These are phyloP conservation scores for Aspergillus sp. DNA, from an alignment of 2,329 filamentous ascomycete species.

Conservation along the genomic window DNA sequence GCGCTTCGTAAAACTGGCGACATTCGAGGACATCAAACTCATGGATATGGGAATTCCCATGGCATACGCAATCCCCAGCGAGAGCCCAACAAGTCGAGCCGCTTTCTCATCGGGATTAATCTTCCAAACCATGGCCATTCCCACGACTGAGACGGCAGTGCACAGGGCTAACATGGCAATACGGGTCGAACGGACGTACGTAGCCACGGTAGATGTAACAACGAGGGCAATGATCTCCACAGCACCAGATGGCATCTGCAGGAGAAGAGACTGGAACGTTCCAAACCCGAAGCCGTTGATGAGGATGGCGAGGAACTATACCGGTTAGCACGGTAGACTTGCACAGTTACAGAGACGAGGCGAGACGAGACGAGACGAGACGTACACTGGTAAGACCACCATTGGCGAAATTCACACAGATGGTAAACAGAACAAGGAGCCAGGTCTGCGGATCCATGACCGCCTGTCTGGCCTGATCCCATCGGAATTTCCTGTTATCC, in stretches of 20 bases:
- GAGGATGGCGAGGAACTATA: slow-evolving; percentile 34
- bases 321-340: too few relatives aligned
- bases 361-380: not conserved
- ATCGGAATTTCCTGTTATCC: slow-evolving; percentile 47
- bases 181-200: slow-evolving; percentile 26
- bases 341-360: too few relatives aligned
- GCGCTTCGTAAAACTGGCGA: slow-evolving; percentile 38
- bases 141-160: slow-evolving; percentile 27
- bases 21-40: slow-evolving; percentile 36
- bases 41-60: slow-evolving; percentile 36
- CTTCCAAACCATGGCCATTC: slow-evolving; percentile 35
- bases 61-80: slow-evolving; percentile 33
- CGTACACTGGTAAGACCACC: slow-evolving; percentile 33
- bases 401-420: slow-evolving; percentile 35
- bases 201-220: slow-evolving; percentile 28
- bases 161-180: slow-evolving; percentile 37
- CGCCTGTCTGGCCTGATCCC: slow-evolving; percentile 40
- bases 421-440: slow-evolving; percentile 32
- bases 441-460: slow-evolving; percentile 33
- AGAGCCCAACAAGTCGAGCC: slow-evolving; percentile 30
- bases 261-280: slow-evolving; percentile 33
- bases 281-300: slow-evolving; percentile 42
- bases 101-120: slow-evolving; percentile 23
- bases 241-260: slow-evolving; percentile 38
- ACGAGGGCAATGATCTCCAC: slow-evolving; percentile 35